Conservation (phyloP, 2,329 filamentous ascomycete species). For the Tolypocladium sp. region DNA sequence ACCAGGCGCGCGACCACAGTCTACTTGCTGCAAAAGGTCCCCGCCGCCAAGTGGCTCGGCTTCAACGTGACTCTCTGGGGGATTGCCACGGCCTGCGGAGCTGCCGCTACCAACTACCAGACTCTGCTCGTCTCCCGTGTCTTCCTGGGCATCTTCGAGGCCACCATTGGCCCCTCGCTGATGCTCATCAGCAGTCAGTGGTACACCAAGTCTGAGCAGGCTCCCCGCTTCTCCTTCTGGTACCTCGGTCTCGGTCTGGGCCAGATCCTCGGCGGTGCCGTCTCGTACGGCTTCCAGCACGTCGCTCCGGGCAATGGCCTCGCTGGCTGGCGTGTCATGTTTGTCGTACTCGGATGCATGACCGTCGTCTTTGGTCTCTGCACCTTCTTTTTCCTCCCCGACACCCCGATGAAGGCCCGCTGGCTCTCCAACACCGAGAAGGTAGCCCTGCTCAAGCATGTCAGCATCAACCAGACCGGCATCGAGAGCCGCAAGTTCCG, state of each 20-base stretch:
- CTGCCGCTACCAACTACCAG: slow-evolving; percentile 42
- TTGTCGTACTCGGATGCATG: slow-evolving; percentile 55
- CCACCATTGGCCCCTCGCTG: slow-evolving; percentile 49
- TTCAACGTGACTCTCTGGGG: slow-evolving; percentile 52
- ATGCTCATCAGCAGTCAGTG: slow-evolving; percentile 53
- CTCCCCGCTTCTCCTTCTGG: slow-evolving; percentile 52
- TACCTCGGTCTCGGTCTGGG: slow-evolving; percentile 50
- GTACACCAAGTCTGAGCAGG: slow-evolving; percentile 53
- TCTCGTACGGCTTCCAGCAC: slow-evolving; percentile 52
- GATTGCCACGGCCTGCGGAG: slow-evolving; percentile 42
- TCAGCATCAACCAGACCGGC: slow-evolving; percentile 49
- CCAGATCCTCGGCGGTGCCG: slow-evolving; percentile 54
- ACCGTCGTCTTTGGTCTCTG: slow-evolving; percentile 23
- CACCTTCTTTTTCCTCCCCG: slow-evolving; percentile 23
- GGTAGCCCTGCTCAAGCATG: slow-evolving; percentile 39
- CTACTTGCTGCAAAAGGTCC: slow-evolving; percentile 50
- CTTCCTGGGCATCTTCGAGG: slow-evolving; percentile 52
- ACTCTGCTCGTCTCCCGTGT: slow-evolving; percentile 45
- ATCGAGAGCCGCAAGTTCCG: slow-evolving; percentile 46
- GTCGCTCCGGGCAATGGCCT: slow-evolving; percentile 40
- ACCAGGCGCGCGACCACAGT: slow-evolving; percentile 19
- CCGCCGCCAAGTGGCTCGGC: slow-evolving; percentile 52
- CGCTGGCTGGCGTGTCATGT: slow-evolving; percentile 62
- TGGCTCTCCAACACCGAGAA: slow-evolving; percentile 38
- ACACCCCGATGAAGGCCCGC: slow-evolving; percentile 37